These are phyloP conservation scores for Mycena pura DNA, from an alignment of 768 basidiomycete genomes.

Conservation along the genomic window DNA sequence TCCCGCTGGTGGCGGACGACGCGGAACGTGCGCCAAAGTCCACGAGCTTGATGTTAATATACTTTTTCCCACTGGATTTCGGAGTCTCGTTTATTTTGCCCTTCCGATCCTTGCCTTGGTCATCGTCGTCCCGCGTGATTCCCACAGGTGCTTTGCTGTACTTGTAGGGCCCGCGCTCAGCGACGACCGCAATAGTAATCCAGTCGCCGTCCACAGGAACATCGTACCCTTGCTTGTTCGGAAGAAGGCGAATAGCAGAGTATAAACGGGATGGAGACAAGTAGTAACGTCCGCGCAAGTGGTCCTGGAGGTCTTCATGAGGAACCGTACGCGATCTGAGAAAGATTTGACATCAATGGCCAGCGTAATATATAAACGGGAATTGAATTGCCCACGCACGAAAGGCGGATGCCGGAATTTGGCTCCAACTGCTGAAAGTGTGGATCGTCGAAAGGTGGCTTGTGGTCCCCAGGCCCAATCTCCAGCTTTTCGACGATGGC, in stretches of 20 bases:
- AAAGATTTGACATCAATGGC: too few relatives aligned
- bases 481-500: slow-evolving; percentile 78
- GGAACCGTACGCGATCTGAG: slow-evolving; percentile 76
- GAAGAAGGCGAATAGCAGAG: slow-evolving; percentile 77
- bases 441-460: slow-evolving; percentile 74
- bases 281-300: slow-evolving; percentile 84
- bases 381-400: slow-evolving; percentile 61
- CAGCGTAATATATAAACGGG: too few relatives aligned
- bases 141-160: slow-evolving; percentile 72
- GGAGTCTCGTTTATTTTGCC: slow-evolving; percentile 42
- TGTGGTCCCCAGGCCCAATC: slow-evolving; percentile 81
- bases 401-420: slow-evolving; percentile 85
- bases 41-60: slow-evolving; percentile 83
- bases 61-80: slow-evolving; percentile 73
- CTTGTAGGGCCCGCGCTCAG: slow-evolving; percentile 83
- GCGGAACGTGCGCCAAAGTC: slow-evolving; percentile 75
- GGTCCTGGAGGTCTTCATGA: slow-evolving; percentile 80
- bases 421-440: slow-evolving; percentile 84
- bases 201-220: slow-evolving; percentile 93
- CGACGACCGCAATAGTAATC: slow-evolving; percentile 95
- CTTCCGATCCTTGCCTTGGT: slow-evolving; percentile 43
- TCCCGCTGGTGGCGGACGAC: slow-evolving; percentile 61
- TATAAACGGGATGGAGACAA: slow-evolving; percentile 90
- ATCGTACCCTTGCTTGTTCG: slow-evolving; percentile 86
- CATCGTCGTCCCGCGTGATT: slow-evolving; percentile 54